Percentiles rank a stretch among this genome's conserved stretches.
phyloP scores from a whole-genome alignment of 2,329 filamentous ascomycete genomes.

The Colletotrichum plurivorum region DNA sequence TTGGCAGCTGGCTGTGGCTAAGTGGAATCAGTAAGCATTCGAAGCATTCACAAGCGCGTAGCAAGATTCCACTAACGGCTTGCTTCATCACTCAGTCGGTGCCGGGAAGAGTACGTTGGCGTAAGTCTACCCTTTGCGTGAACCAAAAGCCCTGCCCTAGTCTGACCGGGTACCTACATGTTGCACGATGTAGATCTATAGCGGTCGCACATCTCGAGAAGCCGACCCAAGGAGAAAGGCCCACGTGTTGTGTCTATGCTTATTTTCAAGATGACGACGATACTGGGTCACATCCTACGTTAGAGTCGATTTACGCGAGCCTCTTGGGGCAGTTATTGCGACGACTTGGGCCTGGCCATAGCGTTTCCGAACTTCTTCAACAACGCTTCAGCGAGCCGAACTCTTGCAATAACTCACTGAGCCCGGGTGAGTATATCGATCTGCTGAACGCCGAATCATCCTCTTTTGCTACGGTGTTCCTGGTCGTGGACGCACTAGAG shows the following conservation, averaged over 20 bases:
- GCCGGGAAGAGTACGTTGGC: not conserved
- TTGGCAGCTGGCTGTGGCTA: not conserved
- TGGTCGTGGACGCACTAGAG: not conserved
- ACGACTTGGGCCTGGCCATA: not conserved
- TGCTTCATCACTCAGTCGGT: not conserved
- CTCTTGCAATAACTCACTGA: not conserved
- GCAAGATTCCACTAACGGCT: not conserved
- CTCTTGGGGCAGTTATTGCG: not conserved
- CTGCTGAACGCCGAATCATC: not conserved
- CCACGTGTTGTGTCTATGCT: not conserved
- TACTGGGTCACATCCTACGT: not conserved
- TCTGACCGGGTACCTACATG: not conserved
- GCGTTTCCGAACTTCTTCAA: not conserved
- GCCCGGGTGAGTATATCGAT: not conserved
- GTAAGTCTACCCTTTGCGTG: not conserved
- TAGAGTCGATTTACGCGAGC: not conserved
- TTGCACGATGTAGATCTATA: not conserved
- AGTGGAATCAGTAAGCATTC: not conserved
- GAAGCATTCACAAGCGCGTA: not conserved
- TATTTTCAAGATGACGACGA: not conserved
- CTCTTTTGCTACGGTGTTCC: not conserved
- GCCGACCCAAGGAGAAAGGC: too few species aligned
- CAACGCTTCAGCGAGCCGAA: not conserved
- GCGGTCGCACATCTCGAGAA: not conserved
- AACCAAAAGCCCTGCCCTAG: not conserved